Conservation (phyloP, 495 filamentous ascomycete species). For the Aspergillus diversus region DNA sequence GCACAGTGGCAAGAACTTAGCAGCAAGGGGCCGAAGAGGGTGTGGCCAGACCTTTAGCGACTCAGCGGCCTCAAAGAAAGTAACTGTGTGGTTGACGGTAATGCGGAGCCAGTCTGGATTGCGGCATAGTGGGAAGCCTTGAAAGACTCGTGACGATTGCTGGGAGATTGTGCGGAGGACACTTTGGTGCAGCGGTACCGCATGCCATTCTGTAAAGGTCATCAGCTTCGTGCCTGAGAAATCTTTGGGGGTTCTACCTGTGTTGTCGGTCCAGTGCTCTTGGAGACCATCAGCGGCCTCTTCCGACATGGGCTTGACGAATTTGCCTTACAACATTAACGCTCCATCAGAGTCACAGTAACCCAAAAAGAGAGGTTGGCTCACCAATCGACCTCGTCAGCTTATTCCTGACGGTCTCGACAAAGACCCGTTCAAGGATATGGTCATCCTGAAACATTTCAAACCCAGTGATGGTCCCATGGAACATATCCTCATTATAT, state of each 20-base stretch:
- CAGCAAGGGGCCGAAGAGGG: conserved; percentile 28
- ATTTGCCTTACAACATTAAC: background rate
- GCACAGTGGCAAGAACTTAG: conserved; percentile 24
- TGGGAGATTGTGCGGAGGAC: conserved; percentile 46
- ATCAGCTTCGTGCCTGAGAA: background rate
- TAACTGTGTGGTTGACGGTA: conserved; percentile 54
- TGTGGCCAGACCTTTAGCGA: conserved; percentile 29
- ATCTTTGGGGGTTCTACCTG: background rate
- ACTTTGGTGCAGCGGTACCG: conserved; percentile 26
- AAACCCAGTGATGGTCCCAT: conserved; percentile 9
- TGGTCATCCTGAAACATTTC: conserved; percentile 13
- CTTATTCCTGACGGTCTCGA: conserved; percentile 7
- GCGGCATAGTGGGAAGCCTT: conserved; percentile 52
- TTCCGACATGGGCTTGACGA: conserved; percentile 2
- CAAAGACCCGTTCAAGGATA: conserved; percentile 4
- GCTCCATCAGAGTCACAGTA: background rate
- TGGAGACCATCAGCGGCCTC: conserved; percentile 3
- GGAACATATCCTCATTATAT: conserved; percentile 10
- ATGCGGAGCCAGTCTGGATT: conserved; percentile 55
- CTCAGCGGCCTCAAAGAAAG: conserved; percentile 33
- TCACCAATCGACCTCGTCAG: conserved; percentile 10
- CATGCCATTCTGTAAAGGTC: conserved; percentile 31
- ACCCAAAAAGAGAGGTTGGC: background rate
- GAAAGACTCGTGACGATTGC: conserved; percentile 55
- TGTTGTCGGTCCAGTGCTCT: conserved; percentile 2